phyloP scores from a whole-genome alignment of 2,329 filamentous ascomycete genomes.

The Alternaria consortialis region DNA sequence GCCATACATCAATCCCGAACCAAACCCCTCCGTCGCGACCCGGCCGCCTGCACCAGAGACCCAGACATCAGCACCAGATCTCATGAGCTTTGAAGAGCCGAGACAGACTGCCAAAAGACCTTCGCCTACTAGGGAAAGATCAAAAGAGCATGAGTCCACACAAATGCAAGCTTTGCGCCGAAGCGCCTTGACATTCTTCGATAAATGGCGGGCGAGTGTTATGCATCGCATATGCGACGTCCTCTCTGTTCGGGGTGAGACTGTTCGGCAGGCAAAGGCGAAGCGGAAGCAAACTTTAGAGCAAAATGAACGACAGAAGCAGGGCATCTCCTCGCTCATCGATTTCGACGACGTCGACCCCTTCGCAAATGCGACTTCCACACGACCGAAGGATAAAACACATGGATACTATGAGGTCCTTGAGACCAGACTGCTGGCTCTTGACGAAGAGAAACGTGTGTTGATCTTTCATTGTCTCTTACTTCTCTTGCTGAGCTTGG shows the following conservation, averaged over 20 bases:
- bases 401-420: constrained; percentile 44
- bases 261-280: constrained; percentile 47
- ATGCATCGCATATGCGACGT: constrained; percentile 76
- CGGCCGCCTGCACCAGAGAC: constrained; percentile 17
- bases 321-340: constrained; percentile 37
- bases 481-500: constrained; percentile 75
- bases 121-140: constrained; percentile 42
- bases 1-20: constrained; percentile 29
- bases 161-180: constrained; percentile 72
- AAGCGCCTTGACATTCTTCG: constrained; percentile 74
- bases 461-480: constrained; percentile 76
- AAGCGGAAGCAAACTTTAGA: constrained; percentile 33
- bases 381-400: constrained; percentile 15
- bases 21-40: constrained; percentile 12
- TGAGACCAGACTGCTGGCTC: constrained; percentile 45
- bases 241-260: constrained; percentile 44
- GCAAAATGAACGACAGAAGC: constrained; percentile 27
- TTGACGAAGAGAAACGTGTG: constrained; percentile 62
- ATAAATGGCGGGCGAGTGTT: constrained; percentile 79
- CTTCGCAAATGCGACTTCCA: constrained; percentile 19
- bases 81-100: constrained; percentile 43
- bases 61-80: constrained; percentile 24
- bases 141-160: constrained; percentile 59
- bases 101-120: constrained; percentile 36
- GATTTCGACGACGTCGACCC: constrained; percentile 39